Base-by-base conservation (phyloP, 345 rosid species). In the Hirschfeldia incana region DNA sequence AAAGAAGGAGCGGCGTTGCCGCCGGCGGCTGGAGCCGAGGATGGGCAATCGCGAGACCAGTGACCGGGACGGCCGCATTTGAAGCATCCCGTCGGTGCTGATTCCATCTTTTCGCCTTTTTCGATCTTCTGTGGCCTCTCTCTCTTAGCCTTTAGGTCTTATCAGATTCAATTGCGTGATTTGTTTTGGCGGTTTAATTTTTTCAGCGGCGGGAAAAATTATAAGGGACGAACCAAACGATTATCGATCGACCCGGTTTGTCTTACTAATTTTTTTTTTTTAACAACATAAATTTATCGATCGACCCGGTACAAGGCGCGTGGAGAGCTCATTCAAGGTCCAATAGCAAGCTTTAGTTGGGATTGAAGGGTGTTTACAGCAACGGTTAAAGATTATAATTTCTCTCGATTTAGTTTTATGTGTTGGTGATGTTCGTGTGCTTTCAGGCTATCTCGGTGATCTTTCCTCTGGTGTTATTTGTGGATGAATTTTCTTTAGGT, bases 51-150 rank as follows among this genome's bases (percentile, higher is more conserved):
- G 8, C 97, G 97, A 2, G 99, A 92, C 97, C 98, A 95, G 70
- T 95, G 98, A 65, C 99, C 98, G 3, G 99, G 98, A 4, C 96
- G 91, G 29, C 98, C 99, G 75, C 99, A 95, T 82, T 93, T 95
- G 94, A 78, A 93, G 76, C 99, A 95, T 13, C 99, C 98, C 26
- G 93, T 95, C 11, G 97, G 94, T 30, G 83, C 89, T 53, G 92
- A 71, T 67, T 82, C 91, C 96, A 87, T 91, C 70, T 79, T 28
- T 46, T 33, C 67, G 21, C 76, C 28, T 51, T 72, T 51, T 72
- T 42, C 3, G 5, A 2, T 30, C 61, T 12, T 74, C 46, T 29
- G 0, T 26, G 8, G 13, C 17, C 42, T 15, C 67, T 21, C 55
- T 15, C 69, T 13, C 17, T 68, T 57, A 70, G 79, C 21, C 21